These are phyloP conservation scores for Kluyveromyces siamensis DNA, from an alignment of 805 yeast species.

Conservation along the genomic window DNA sequence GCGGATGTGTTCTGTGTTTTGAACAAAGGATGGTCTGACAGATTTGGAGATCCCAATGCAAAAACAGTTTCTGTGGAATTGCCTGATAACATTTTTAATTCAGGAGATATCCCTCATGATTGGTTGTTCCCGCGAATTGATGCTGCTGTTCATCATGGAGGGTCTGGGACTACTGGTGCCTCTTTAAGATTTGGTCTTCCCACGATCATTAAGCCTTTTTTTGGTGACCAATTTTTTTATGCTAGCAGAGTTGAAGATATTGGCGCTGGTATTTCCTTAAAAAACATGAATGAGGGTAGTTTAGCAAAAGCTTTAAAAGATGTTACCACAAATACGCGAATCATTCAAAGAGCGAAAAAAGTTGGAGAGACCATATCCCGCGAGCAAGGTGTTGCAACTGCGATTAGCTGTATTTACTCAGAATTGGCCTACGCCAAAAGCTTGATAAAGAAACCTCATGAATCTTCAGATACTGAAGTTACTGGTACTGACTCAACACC, in stretches of 20 bases:
- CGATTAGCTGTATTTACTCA: constrained; percentile 69
- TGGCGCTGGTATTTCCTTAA: constrained; percentile 71
- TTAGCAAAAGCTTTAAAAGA: constrained; percentile 61
- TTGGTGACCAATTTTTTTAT: constrained; percentile 93
- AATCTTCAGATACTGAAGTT: constrained; percentile 2
- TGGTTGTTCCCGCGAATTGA: constrained; percentile 87
- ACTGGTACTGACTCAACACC: neutral
- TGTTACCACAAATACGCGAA: constrained; percentile 56
- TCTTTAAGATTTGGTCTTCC: constrained; percentile 80
- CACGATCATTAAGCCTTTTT: constrained; percentile 85
- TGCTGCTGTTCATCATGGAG: constrained; percentile 97
- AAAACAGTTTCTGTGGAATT: constrained; percentile 30
- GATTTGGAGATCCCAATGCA: constrained; percentile 36
- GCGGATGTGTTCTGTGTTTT: constrained; percentile 82
- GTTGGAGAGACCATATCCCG: constrained; percentile 53
- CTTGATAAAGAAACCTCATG: constrained; percentile 29
- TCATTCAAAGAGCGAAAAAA: constrained; percentile 55
- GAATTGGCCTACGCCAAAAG: constrained; percentile 70
- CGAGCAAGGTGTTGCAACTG: constrained; percentile 77
- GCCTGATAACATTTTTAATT: constrained; percentile 59
- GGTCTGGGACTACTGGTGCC: constrained; percentile 95
- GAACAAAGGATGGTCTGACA: constrained; percentile 92
- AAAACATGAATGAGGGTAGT: constrained; percentile 54
- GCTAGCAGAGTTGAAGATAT: constrained; percentile 81
- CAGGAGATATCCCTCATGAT: constrained; percentile 81